Percentiles rank a stretch among this genome's conserved stretches.
Evolutionary conservation across 139 green algal species (phyloP).

Genomic region (Nannochloris sp.): DNA sequence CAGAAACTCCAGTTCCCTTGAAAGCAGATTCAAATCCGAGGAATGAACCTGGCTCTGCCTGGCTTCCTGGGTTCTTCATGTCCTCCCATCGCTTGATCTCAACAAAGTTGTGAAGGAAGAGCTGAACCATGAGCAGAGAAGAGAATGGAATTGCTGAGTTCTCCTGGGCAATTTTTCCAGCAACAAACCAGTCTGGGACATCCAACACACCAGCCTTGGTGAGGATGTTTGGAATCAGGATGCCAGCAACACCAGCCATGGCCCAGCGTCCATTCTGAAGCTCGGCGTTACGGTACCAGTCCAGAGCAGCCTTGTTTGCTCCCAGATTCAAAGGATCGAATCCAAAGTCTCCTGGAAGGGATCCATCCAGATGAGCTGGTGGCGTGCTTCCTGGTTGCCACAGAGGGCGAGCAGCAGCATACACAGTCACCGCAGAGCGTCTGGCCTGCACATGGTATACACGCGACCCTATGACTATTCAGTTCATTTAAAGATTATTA

Average conservation of each 20-base stretch:
- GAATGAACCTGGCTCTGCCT: slow-evolving; percentile 36
- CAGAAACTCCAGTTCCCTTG: slow-evolving; percentile 42
- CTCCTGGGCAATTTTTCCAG: slow-evolving; percentile 57
- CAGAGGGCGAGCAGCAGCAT: slow-evolving; percentile 21
- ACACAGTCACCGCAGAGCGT: slow-evolving; percentile 16
- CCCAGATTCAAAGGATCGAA: slow-evolving; percentile 82
- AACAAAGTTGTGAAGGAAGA: slow-evolving; percentile 73
- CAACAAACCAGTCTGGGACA: slow-evolving; percentile 75
- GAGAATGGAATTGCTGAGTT: slow-evolving; percentile 28
- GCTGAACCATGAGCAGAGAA: slow-evolving; percentile 55
- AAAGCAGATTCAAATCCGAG: slow-evolving; percentile 59
- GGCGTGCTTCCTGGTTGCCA: slow-evolving; percentile 33
- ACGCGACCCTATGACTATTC: not conserved
- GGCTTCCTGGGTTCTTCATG: slow-evolving; percentile 70
- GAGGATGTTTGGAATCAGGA: slow-evolving; percentile 66
- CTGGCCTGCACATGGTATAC: slow-evolving; percentile 7
- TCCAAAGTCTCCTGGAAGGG: slow-evolving; percentile 46
- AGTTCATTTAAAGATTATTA: not conserved
- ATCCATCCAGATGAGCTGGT: slow-evolving; percentile 38
- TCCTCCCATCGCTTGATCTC: slow-evolving; percentile 79
- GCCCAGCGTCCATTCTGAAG: slow-evolving; percentile 78
- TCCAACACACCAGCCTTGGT: slow-evolving; percentile 63
- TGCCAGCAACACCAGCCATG: slow-evolving; percentile 82
- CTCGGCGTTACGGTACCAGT: slow-evolving; percentile 79
- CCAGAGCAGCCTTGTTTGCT: slow-evolving; percentile 58